These are phyloP conservation scores for Globisporangium lucens DNA, from an alignment of 352 stramenopile genomes.

Conservation along the genomic window DNA sequence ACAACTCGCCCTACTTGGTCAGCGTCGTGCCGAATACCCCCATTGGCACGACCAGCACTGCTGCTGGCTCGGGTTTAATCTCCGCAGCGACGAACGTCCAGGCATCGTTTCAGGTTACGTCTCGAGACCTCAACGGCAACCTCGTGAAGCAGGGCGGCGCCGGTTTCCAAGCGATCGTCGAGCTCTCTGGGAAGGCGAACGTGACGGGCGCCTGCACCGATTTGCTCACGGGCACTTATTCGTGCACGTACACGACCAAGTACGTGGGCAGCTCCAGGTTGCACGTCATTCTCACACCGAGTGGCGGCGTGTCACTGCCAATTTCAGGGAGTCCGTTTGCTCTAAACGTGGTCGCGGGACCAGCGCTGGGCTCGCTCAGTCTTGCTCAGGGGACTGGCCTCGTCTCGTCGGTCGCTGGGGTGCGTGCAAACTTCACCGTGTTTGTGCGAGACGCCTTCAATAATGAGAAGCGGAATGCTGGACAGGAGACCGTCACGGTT, in stretches of 20 bases:
- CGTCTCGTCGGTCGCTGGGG: constrained; percentile 51
- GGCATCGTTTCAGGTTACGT: constrained; percentile 51
- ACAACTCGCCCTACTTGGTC: constrained; percentile 61
- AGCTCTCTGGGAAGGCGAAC: constrained; percentile 31
- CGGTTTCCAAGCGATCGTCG: constrained; percentile 33
- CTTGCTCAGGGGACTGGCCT: constrained; percentile 41
- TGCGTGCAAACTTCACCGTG: constrained; percentile 43
- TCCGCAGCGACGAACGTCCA: constrained; percentile 54
- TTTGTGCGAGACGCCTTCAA: constrained; percentile 52
- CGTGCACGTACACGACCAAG: constrained; percentile 56
- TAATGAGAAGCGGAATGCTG: constrained; percentile 64
- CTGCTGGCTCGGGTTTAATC: constrained; percentile 30
- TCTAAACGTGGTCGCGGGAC: constrained; percentile 43
- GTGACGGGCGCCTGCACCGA: constrained; percentile 47
- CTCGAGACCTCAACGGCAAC: constrained; percentile 58
- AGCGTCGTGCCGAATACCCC: constrained; percentile 46
- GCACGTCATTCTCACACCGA: constrained; percentile 28
- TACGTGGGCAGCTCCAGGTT: constrained; percentile 37
- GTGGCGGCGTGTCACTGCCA: constrained; percentile 13
- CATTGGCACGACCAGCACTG: constrained; percentile 39
- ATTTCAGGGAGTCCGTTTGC: constrained; percentile 54
- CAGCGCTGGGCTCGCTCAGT: constrained; percentile 42
- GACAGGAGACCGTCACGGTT: constrained; percentile 35
- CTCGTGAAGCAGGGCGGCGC: constrained; percentile 39
- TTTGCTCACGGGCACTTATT: constrained; percentile 53